Conservation (phyloP, 768 basidiomycete species). For the Trametes sanguinea region DNA sequence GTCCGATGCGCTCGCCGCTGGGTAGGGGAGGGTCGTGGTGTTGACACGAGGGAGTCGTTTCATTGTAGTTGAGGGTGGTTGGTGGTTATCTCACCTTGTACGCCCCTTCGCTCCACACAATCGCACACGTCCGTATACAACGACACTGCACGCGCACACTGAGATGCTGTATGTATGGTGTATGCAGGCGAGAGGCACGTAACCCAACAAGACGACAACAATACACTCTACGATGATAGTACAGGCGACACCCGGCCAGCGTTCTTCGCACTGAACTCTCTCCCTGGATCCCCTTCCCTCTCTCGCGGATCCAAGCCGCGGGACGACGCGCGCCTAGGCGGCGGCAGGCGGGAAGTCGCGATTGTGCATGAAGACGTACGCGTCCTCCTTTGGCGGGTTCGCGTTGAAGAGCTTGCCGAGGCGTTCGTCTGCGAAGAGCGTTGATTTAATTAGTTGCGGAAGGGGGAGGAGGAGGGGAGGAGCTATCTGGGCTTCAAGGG, state of each 20-base stretch:
- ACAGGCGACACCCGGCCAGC: constrained; percentile 1
- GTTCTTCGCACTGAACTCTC: not conserved
- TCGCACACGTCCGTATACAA: no score
- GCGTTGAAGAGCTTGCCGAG: constrained; percentile 65
- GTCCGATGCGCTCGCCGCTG: no score
- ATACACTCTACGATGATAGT: constrained; percentile 3
- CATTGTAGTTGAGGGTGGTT: no score
- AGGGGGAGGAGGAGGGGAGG: not conserved
- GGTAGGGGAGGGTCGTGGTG: no score
- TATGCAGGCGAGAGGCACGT: not conserved
- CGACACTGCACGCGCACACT: no score
- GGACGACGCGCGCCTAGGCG: no score
- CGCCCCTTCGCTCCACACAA: no score
- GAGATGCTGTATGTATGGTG: no score
- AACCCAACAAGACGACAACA: not conserved
- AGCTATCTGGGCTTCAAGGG: not conserved
- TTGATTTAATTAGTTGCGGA: no score
- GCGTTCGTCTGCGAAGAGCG: constrained; percentile 53
- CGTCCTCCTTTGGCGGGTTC: constrained; percentile 71
- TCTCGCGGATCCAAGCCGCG: no score
- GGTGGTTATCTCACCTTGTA: no score
- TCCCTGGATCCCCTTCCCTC: not conserved
- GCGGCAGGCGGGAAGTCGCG: constrained; percentile 8
- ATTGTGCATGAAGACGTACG: constrained; percentile 61
- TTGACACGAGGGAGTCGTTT: no score